Evolutionary conservation across 108 stramenopile species (phyloP).

Genomic region (Poteriospumella lacustris): DNA sequence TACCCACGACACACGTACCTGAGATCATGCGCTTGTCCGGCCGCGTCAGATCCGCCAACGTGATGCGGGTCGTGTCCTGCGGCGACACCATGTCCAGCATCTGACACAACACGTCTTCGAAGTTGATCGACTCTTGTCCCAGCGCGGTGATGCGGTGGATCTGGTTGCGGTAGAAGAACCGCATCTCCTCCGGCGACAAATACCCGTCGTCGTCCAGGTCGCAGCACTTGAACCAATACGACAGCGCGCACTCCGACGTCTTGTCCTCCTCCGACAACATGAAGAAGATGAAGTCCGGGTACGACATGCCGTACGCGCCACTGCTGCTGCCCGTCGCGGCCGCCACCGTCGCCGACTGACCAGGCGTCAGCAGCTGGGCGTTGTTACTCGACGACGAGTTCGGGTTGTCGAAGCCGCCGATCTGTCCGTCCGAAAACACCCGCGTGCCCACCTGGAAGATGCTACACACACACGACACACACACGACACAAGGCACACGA

Average conservation of each 20-base stretch:
- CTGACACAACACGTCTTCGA: conserved; percentile 94
- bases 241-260: conserved; percentile 73
- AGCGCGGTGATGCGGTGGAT: conserved; percentile 89
- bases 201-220: conserved; percentile 93
- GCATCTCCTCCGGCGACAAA: conserved; percentile 90
- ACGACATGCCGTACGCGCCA: too few species aligned
- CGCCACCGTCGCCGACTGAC: too few species aligned
- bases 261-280: conserved; percentile 97
- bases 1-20: conserved; percentile 37
- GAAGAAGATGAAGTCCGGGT: conserved; percentile 97
- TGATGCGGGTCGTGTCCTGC: background rate
- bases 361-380: too few species aligned
- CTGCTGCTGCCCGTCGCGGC: too few species aligned
- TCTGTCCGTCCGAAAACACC: too few species aligned
- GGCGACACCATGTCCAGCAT: conserved; percentile 94
- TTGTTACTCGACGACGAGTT: too few species aligned
- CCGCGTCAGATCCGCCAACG: background rate
- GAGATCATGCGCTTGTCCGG: conserved; percentile 30
- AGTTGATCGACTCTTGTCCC: conserved; percentile 90
- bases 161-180: conserved; percentile 72
- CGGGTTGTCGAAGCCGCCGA: too few species aligned
- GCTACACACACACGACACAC: background rate
- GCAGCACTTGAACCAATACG: conserved; percentile 92
- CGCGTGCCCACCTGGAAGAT: too few species aligned
- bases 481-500: background rate